Evolutionary conservation across 192 early-diverging fungal species (phyloP).

Genomic region (Rhizophagus clarus): DNA sequence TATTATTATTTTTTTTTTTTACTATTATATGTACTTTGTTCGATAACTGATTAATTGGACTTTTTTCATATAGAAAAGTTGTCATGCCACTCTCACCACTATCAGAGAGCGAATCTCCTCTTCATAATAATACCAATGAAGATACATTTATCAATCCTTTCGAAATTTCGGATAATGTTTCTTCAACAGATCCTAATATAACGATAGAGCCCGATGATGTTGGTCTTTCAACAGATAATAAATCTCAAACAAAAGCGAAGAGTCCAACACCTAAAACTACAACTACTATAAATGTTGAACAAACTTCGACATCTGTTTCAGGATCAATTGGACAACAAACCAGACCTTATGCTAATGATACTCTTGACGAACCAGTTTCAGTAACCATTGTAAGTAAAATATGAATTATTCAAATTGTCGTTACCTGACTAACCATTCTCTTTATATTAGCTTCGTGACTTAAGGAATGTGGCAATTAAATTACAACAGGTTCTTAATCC

Average conservation of each 20-base stretch:
- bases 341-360: slow-evolving; percentile 50
- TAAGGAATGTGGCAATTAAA: slow-evolving; percentile 72
- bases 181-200: not conserved
- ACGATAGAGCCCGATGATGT: slow-evolving; percentile 23
- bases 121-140: slow-evolving; percentile 8
- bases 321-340: not conserved
- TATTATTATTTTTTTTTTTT: too few species aligned
- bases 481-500: slow-evolving; percentile 74
- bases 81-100: slow-evolving; percentile 9
- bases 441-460: slow-evolving; percentile 66
- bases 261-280: not conserved
- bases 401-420: slow-evolving; percentile 6
- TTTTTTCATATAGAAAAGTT: not conserved
- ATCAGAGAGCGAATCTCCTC: not conserved
- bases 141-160: slow-evolving; percentile 26
- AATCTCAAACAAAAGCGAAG: not conserved
- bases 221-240: not conserved
- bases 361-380: slow-evolving; percentile 93
- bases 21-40: too few species aligned
- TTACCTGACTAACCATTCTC: slow-evolving; percentile 5
- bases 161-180: slow-evolving; percentile 6
- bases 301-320: not conserved
- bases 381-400: slow-evolving; percentile 75
- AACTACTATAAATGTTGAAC: not conserved
- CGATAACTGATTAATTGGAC: not conserved